phyloP scores from a whole-genome alignment of 331 rosid species.

The Acacia pycnantha region DNA sequence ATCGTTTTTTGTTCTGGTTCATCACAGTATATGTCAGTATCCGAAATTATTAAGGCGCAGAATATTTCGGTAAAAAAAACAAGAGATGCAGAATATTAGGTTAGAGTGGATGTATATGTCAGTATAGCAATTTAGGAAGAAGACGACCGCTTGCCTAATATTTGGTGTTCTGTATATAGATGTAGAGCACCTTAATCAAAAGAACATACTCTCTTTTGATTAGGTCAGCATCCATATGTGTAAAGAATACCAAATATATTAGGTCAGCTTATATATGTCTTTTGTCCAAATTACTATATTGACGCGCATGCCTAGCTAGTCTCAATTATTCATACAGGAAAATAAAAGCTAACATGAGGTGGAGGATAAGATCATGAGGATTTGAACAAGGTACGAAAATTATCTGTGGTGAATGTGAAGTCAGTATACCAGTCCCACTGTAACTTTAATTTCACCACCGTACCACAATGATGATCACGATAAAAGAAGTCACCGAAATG shows the following conservation, averaged over 20 bases:
- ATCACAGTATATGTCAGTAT: background rate
- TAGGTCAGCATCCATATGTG: background rate
- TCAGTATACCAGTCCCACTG: background rate
- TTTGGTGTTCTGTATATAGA: background rate
- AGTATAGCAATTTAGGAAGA: background rate
- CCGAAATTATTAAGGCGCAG: background rate
- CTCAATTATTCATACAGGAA: background rate
- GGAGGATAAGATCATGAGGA: background rate
- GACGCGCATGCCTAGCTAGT: background rate
- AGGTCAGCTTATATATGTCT: too few relatives aligned
- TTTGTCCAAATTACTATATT: too few relatives aligned
- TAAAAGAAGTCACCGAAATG: too few relatives aligned
- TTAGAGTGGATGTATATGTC: background rate
- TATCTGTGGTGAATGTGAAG: background rate
- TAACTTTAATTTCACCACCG: background rate
- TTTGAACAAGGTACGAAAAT: background rate
- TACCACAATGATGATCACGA: too few relatives aligned
- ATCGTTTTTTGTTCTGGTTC: background rate
- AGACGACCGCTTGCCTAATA: background rate
- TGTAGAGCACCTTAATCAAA: background rate
- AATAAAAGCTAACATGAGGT: background rate
- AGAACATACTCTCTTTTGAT: too few relatives aligned
- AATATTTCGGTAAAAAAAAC: too few relatives aligned
- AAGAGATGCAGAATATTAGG: background rate
- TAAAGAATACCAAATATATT: too few relatives aligned